These are phyloP conservation scores for Solanum peruvianum DNA, from an alignment of 257 asterid species.

Conservation along the genomic window DNA sequence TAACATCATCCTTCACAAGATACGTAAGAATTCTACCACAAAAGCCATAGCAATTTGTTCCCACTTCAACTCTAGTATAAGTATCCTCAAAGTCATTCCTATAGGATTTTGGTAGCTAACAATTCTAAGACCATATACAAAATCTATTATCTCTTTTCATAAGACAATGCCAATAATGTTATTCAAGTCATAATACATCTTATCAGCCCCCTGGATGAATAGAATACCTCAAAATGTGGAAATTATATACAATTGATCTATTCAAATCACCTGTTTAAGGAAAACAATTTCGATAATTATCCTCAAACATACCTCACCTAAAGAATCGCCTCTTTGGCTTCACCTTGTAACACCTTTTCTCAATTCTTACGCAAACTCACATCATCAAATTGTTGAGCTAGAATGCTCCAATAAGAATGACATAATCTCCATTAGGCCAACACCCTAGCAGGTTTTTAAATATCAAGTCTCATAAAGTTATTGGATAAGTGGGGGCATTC, in stretches of 20 bases:
- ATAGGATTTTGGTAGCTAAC: neutral
- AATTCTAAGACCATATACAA: neutral
- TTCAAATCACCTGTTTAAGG: neutral
- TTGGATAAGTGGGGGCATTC: neutral
- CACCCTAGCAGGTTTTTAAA: neutral
- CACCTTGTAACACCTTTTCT: neutral
- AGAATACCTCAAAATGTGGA: neutral
- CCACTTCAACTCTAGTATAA: neutral
- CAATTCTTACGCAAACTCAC: neutral
- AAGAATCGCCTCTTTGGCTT: neutral
- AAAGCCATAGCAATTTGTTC: neutral
- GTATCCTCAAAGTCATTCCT: neutral
- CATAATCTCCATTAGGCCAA: neutral
- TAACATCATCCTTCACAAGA: neutral
- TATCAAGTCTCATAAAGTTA: neutral
- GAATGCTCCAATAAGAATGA: neutral
- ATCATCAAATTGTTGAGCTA: neutral
- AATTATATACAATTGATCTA: neutral
- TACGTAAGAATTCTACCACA: neutral
- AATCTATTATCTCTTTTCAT: neutral
- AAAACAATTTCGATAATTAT: no score
- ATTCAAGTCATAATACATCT: neutral
- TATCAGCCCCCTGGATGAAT: neutral
- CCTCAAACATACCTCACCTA: neutral
- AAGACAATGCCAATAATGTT: neutral